Evolutionary conservation across 176 grass and related monocot species (phyloP).

Genomic region (Typha latifolia): DNA sequence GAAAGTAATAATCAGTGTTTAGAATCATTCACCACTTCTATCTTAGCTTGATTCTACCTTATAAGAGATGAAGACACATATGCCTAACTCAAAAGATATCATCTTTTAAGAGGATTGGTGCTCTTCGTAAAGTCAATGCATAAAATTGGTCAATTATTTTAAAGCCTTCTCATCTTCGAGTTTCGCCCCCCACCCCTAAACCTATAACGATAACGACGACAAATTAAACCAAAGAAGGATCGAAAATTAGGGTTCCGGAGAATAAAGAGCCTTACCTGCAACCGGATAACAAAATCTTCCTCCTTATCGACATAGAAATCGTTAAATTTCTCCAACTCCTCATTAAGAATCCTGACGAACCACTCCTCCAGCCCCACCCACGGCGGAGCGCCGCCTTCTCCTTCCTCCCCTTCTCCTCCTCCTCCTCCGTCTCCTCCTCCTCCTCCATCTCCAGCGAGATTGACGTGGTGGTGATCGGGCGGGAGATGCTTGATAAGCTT

Average conservation of each 20-base stretch:
- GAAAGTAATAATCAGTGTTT: no score
- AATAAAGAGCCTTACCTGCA: slow-evolving; percentile 39
- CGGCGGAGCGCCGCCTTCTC: background rate
- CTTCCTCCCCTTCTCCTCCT: no score
- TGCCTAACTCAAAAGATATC: no score
- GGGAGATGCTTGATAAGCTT: slow-evolving; percentile 92
- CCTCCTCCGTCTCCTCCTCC: background rate
- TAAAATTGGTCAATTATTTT: no score
- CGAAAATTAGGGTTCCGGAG: background rate
- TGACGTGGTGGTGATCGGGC: slow-evolving; percentile 1
- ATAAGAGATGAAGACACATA: no score
- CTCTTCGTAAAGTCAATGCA: no score
- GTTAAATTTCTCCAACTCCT: slow-evolving; percentile 87
- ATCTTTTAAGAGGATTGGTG: no score
- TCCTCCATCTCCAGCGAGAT: background rate
- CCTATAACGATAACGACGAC: background rate
- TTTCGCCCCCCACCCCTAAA: no score
- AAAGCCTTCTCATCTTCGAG: no score
- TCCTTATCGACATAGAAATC: slow-evolving; percentile 97
- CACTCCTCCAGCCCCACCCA: slow-evolving; percentile 37
- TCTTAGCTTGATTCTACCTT: no score
- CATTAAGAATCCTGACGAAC: slow-evolving; percentile 68
- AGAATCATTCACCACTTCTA: no score
- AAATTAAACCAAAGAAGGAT: background rate
- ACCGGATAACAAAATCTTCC: slow-evolving; percentile 90